These are phyloP conservation scores for Zostera marina DNA, from an alignment of 116 monocot species.

Conservation along the genomic window DNA sequence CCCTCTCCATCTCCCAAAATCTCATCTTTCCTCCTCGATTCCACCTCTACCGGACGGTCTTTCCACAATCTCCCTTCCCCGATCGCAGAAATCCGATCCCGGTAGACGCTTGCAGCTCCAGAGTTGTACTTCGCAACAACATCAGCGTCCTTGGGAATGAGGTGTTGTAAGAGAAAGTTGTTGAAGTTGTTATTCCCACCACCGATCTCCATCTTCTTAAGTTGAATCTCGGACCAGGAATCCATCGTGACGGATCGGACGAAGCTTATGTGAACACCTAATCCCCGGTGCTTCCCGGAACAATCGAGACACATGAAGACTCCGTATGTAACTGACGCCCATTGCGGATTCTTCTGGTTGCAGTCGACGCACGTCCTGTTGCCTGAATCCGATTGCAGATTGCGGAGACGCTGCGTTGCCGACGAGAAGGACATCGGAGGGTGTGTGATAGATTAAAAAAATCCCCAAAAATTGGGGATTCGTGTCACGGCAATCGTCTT, in stretches of 20 bases:
- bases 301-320: conserved; percentile 56
- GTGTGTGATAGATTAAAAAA: not conserved
- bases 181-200: conserved; percentile 76
- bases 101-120: conserved; percentile 42
- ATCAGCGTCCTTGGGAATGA: conserved; percentile 43
- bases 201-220: conserved; percentile 81
- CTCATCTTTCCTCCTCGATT: conserved; percentile 11
- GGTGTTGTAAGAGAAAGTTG: conserved; percentile 41
- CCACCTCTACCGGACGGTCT: conserved; percentile 40
- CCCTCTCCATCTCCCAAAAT: conserved; percentile 11
- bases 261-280: conserved; percentile 67
- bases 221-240: conserved; percentile 91
- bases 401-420: conserved; percentile 36
- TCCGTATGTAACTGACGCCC: conserved; percentile 61
- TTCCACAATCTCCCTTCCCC: conserved; percentile 43
- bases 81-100: conserved; percentile 55
- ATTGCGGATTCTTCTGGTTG: conserved; percentile 52
- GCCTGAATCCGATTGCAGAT: conserved; percentile 37
- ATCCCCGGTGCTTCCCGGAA: conserved; percentile 63
- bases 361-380: conserved; percentile 65
- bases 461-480: no score
- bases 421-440: not conserved
- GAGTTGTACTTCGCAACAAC: conserved; percentile 71
- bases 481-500: no score
- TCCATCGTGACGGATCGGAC: conserved; percentile 95